These are phyloP conservation scores for Drechslerella stenobrocha DNA, from an alignment of 2,329 filamentous ascomycete species.

Conservation along the genomic window DNA sequence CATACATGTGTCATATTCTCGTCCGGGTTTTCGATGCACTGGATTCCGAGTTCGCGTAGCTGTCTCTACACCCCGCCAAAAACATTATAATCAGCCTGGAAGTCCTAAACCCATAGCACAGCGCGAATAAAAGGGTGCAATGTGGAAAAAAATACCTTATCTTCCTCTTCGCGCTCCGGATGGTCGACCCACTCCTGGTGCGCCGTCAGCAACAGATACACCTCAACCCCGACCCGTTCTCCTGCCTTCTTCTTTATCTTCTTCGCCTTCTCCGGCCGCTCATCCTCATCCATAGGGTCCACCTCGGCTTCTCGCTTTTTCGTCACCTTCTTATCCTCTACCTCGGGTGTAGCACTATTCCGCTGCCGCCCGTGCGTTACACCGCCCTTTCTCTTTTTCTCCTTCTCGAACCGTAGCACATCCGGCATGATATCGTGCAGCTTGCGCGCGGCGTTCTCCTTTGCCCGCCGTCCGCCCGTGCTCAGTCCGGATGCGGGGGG, in stretches of 20 bases:
- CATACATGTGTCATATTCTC: slow-evolving; percentile 80
- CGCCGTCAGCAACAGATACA: slow-evolving; percentile 77
- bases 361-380: slow-evolving; percentile 63
- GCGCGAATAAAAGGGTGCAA: too few relatives aligned
- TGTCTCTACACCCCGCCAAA: slow-evolving; percentile 63
- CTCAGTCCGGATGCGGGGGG: slow-evolving; percentile 60
- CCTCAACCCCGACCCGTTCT: slow-evolving; percentile 62
- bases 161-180: slow-evolving; percentile 72
- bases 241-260: slow-evolving; percentile 63
- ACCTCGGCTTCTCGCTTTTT: slow-evolving; percentile 56
- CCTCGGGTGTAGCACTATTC: slow-evolving; percentile 54
- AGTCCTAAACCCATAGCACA: too few relatives aligned
- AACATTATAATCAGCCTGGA: slow-evolving; percentile 46
- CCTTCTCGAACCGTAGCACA: slow-evolving; percentile 87
- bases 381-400: slow-evolving; percentile 77
- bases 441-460: slow-evolving; percentile 76
- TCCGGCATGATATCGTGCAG: slow-evolving; percentile 78
- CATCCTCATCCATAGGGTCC: slow-evolving; percentile 55
- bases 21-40: slow-evolving; percentile 71
- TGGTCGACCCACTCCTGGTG: slow-evolving; percentile 80
- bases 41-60: slow-evolving; percentile 79
- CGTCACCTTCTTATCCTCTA: slow-evolving; percentile 10
- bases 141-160: slow-evolving; percentile 66
- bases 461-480: slow-evolving; percentile 80
- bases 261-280: slow-evolving; percentile 58